These are phyloP conservation scores for Leccinum olivaceoglutinosum DNA, from an alignment of 1,284 basidiomycete genomes.

Conservation along the genomic window DNA sequence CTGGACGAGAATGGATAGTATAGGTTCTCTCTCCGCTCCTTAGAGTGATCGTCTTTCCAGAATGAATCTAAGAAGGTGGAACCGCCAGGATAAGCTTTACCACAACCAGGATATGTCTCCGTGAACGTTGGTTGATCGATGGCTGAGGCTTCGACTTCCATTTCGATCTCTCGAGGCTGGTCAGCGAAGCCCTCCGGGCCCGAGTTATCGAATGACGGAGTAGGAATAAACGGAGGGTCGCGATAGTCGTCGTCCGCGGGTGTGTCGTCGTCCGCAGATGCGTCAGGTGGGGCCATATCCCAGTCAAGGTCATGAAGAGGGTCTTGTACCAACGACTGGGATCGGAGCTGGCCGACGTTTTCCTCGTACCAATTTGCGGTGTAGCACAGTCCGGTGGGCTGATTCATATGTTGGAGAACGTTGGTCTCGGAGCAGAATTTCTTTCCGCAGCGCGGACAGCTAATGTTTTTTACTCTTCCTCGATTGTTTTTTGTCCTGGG, in stretches of 20 bases:
- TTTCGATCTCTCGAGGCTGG: not conserved
- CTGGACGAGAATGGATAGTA: no score
- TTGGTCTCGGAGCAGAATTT: slow-evolving; percentile 1
- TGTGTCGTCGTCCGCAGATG: no score
- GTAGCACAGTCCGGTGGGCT: slow-evolving; percentile 1
- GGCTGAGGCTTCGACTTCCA: not conserved
- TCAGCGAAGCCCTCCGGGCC: no score
- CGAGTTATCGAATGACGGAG: no score
- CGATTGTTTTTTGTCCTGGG: no score
- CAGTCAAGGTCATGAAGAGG: not conserved
- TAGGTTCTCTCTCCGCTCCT: no score
- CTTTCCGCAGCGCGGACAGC: not conserved
- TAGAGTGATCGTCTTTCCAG: not conserved
- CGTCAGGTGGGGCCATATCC: no score
- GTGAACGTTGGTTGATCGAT: not conserved
- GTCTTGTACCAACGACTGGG: not conserved
- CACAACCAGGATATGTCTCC: not conserved
- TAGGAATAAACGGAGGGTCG: no score
- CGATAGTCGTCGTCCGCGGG: no score
- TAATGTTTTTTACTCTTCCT: no score
- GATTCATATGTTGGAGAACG: slow-evolving; percentile 7
- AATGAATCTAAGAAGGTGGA: not conserved
- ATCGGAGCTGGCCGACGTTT: not conserved
- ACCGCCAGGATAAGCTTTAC: not conserved
- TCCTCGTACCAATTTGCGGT: not conserved